Base-by-base conservation (phyloP, 768 basidiomycete species). In the Dioszegia crocea region DNA sequence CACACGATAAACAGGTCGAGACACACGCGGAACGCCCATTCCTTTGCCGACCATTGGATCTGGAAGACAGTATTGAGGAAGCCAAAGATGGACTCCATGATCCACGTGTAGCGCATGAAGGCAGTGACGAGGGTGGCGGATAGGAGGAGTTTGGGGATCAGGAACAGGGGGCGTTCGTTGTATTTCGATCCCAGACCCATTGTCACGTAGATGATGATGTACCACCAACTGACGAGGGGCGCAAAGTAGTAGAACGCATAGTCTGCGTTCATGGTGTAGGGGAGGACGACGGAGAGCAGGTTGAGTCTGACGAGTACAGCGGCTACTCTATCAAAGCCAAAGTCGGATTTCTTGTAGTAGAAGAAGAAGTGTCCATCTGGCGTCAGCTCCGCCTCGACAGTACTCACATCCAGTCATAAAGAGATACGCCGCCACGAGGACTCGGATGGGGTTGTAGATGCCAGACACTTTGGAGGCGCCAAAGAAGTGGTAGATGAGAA, bases 181-280 rank as follows among this genome's bases (percentile, higher is more conserved):
- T 84, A 83, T 63, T 81, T 82, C 29, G 85, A 81, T 10, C 87
- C 90, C 47, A 84, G 69, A 55, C 80, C 79, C 82, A 96, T 84
- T 40, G 91, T 93, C 48, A 77, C 78, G 79, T 89, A 93, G 76
- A 93, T 84, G 80, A 92, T 82, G 59, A 90, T 76, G 78, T 87
- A 94, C 66, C 78, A 92, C 84, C 87, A 83, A 23, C 90, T 88
- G 27, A 92, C 90, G 67, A 94, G 81, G 8, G 91, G 91, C 10
- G 89, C 83, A 69, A 91, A 92, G 78, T 92, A 94, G 77, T 92
- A 92, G 47, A 84, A 88, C 62, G 91, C 84, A 77, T 92, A 96
- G 76, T 90, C 83, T 57, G 89, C 91, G 79, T 92, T 84, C 91
- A 94, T 92, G 43, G 85, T 83, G 78, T 93, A 96, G 8, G 87